These are phyloP conservation scores for Backusella parvicylindrica DNA, from an alignment of 192 early-diverging fungal species.

Conservation along the genomic window DNA sequence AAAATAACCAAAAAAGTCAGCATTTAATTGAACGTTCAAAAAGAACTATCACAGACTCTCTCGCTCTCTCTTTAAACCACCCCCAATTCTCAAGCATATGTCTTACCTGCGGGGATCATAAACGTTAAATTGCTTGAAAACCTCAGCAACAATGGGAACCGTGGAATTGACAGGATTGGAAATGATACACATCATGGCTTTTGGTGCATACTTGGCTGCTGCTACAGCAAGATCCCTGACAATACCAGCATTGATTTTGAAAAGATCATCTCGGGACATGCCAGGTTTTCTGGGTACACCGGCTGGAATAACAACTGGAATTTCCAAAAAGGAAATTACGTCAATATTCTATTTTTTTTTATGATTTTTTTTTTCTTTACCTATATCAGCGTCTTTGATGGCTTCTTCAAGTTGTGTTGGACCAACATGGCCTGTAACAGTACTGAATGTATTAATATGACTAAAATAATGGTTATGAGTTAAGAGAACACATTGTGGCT, in stretches of 20 bases:
- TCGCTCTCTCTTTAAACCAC: too few relatives aligned
- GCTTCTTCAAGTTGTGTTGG: slow-evolving; percentile 63
- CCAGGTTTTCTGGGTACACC: slow-evolving; percentile 98
- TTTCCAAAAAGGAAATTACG: neutral
- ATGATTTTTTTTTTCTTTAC: slow-evolving; percentile 14
- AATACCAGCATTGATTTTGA: slow-evolving; percentile 98
- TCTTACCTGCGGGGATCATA: slow-evolving; percentile 71
- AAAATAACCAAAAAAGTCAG: slow-evolving; percentile 7
- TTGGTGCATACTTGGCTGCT: slow-evolving; percentile 76
- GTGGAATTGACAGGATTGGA: slow-evolving; percentile 99
- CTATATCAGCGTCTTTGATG: slow-evolving; percentile 56
- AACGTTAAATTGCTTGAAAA: slow-evolving; percentile 85
- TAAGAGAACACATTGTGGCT: neutral
- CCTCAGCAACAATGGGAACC: slow-evolving; percentile 93
- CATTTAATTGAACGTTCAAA: neutral
- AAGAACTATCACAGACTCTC: neutral
- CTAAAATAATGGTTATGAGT: slow-evolving; percentile 5
- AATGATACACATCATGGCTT: slow-evolving; percentile 86
- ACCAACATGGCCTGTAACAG: slow-evolving; percentile 72
- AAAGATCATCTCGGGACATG: slow-evolving; percentile 98
- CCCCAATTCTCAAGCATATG: slow-evolving; percentile 3
- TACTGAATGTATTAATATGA: slow-evolving; percentile 84
- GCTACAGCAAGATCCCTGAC: slow-evolving; percentile 80
- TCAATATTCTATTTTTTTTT: neutral
- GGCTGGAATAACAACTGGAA: slow-evolving; percentile 85